Conservation (phyloP, 768 basidiomycete species). For the Boletus fagicola region DNA sequence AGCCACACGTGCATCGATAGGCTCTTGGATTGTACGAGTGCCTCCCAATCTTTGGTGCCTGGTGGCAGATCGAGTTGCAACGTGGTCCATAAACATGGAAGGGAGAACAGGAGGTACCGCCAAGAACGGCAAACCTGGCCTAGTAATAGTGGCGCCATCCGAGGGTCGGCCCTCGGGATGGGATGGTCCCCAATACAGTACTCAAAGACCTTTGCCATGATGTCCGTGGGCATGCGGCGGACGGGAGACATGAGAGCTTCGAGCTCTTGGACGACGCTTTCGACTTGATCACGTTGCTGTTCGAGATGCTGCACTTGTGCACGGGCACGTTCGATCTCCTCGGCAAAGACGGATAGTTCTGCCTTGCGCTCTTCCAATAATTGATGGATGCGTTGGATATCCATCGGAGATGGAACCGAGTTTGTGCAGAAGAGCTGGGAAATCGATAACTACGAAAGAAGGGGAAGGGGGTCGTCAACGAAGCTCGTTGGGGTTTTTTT, state of each 20-base stretch:
- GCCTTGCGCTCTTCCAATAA: slow-evolving; percentile 19
- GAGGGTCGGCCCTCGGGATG: slow-evolving; percentile 11
- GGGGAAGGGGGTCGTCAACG: background rate
- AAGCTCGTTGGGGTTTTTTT: background rate
- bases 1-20: slow-evolving; percentile 32
- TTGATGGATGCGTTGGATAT: slow-evolving; percentile 13
- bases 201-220: slow-evolving; percentile 30
- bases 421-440: slow-evolving; percentile 30
- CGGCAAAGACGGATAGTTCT: slow-evolving; percentile 12
- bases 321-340: slow-evolving; percentile 24
- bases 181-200: slow-evolving; percentile 17
- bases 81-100: slow-evolving; percentile 26
- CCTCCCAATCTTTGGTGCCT: slow-evolving; percentile 22
- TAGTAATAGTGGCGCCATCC: slow-evolving; percentile 25
- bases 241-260: slow-evolving; percentile 30
- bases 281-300: slow-evolving; percentile 3
- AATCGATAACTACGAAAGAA: slow-evolving; percentile 22
- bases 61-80: slow-evolving; percentile 27
- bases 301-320: slow-evolving; percentile 23
- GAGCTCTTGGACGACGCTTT: slow-evolving; percentile 23
- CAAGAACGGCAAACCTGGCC: slow-evolving; percentile 32
- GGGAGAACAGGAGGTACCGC: slow-evolving; percentile 30
- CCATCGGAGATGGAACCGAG: slow-evolving; percentile 26
- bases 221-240: slow-evolving; percentile 33
- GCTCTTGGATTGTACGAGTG: slow-evolving; percentile 25